Base-by-base conservation (phyloP, 2,329 filamentous ascomycete genomes). In the Trichoderma sp. region DNA sequence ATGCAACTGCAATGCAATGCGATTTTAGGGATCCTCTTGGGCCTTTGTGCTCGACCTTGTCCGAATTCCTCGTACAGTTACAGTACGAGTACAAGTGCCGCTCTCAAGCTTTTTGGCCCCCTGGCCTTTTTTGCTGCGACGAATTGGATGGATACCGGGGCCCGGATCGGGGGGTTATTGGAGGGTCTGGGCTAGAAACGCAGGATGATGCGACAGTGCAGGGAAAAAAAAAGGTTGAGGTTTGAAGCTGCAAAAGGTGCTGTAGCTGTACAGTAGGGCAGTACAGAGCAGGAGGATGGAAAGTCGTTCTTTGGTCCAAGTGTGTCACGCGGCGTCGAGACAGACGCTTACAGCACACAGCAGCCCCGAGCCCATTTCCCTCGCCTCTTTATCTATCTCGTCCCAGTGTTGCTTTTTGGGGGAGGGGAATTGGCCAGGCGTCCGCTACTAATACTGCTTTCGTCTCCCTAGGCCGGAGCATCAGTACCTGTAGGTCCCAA, bases 121-220 rank as follows among this genome's bases (percentile, higher is more conserved):
- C 60, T 64, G 71, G 35, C 71, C 41, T 45, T 72, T 72, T 21
- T 24, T 71, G 69, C 60, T 73, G 71, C 41, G 41, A 73, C 60
- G 71, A 73, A 73, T 73, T 73, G 60, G 71, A 73, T 65, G 71
- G 71, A 73, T 73, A 73, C 71, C 60, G 41, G 71, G 71, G 71
- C 16, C 60, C 45, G 59, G 41, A 38, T 73, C 45, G 71, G 71
- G 68, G 53, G 27, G 16, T 27, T 18, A 56, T 18, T 67, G 64
- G 64, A 31, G 41, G 50, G 41, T 65, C 71, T 73, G 29, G 71
- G 31, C 71, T 45, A 73, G 41, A 73, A 65, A 35, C 16, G 14
- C 59, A 73, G 71, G 35, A 64, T 73, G 71, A 73, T 73, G 71
- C 60, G 59, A 65, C 71, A 56, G 38, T 72, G 38, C 69, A 64